Conservation (phyloP, 768 basidiomycete species). For the Gyrodon lividus region DNA sequence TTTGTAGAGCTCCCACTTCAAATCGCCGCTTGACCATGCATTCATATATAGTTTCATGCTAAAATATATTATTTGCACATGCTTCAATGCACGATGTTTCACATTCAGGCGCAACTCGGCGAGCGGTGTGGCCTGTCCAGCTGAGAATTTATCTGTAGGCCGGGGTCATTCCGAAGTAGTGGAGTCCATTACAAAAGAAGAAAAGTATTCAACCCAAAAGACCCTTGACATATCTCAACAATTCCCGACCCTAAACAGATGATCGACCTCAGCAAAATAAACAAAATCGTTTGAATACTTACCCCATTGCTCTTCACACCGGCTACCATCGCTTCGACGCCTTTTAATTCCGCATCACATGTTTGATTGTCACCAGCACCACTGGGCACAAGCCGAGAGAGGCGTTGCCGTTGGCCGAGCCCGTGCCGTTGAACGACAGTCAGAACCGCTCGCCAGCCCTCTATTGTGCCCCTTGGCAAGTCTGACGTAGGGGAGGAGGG, state of each 20-base stretch:
- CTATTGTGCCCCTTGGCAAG: constrained; percentile 38
- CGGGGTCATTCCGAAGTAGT: no score
- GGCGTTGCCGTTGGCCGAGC: constrained; percentile 53
- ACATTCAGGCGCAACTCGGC: no score
- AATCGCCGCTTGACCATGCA: not conserved
- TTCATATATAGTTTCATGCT: not conserved
- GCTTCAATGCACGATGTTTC: no score
- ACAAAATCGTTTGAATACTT: constrained; percentile 29
- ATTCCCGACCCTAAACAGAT: constrained; percentile 56
- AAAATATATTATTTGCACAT: not conserved
- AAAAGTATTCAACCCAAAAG: constrained; percentile 49
- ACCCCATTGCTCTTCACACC: constrained; percentile 77
- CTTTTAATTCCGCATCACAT: constrained; percentile 36
- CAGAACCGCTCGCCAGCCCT: constrained; percentile 83
- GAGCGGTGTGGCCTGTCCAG: no score
- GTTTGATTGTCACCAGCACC: constrained; percentile 31
- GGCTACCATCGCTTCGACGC: constrained; percentile 72
- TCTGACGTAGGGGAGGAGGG: constrained; percentile 29
- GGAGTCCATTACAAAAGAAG: not conserved
- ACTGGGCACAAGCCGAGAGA: constrained; percentile 28
- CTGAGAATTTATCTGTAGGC: no score
- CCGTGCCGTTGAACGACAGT: constrained; percentile 66
- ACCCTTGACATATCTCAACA: constrained; percentile 70
- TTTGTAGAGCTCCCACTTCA: not conserved
- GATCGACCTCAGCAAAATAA: constrained; percentile 9